A percentile compares a stretch with the other conserved stretches of the same genome.
phyloP scores from a whole-genome alignment of 805 yeast species.

The Yamadazyma tumulicola region DNA sequence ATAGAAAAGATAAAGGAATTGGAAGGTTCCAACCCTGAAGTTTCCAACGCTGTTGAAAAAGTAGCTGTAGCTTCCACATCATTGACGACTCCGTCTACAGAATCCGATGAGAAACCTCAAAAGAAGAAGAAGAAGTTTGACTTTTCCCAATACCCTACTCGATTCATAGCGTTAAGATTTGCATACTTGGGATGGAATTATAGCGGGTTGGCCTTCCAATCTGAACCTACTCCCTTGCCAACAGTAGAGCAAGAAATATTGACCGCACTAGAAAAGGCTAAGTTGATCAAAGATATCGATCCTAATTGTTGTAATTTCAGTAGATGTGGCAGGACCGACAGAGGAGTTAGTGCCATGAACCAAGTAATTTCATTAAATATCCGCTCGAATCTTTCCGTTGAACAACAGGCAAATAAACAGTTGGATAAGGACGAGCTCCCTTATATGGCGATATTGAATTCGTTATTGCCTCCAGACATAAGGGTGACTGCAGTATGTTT shows the following conservation, averaged over 20 bases:
- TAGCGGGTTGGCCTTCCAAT: slow-evolving; percentile 83
- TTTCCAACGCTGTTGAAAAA: neutral
- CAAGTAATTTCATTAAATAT: slow-evolving; percentile 83
- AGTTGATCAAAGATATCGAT: slow-evolving; percentile 56
- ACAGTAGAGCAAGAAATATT: slow-evolving; percentile 81
- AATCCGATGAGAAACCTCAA: slow-evolving; percentile 1
- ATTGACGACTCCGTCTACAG: too few species aligned
- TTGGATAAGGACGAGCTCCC: slow-evolving; percentile 71
- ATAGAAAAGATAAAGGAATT: slow-evolving; percentile 53
- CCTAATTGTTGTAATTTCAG: slow-evolving; percentile 70
- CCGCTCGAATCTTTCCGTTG: slow-evolving; percentile 61
- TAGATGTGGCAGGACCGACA: slow-evolving; percentile 92
- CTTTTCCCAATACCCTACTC: slow-evolving; percentile 54
- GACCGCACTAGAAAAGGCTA: slow-evolving; percentile 65
- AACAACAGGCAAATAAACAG: slow-evolving; percentile 54
- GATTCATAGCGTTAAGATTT: slow-evolving; percentile 77
- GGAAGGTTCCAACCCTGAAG: slow-evolving; percentile 32
- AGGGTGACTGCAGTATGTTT: slow-evolving; percentile 77
- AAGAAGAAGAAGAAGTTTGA: slow-evolving; percentile 50
- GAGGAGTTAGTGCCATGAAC: slow-evolving; percentile 95
- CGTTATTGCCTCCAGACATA: slow-evolving; percentile 76
- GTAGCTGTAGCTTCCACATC: too few species aligned
- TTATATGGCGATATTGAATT: slow-evolving; percentile 72
- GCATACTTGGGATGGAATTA: slow-evolving; percentile 94
- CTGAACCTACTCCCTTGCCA: slow-evolving; percentile 70